phyloP scores from a whole-genome alignment of 768 basidiomycete species.

The Nidularia pulvinata region DNA sequence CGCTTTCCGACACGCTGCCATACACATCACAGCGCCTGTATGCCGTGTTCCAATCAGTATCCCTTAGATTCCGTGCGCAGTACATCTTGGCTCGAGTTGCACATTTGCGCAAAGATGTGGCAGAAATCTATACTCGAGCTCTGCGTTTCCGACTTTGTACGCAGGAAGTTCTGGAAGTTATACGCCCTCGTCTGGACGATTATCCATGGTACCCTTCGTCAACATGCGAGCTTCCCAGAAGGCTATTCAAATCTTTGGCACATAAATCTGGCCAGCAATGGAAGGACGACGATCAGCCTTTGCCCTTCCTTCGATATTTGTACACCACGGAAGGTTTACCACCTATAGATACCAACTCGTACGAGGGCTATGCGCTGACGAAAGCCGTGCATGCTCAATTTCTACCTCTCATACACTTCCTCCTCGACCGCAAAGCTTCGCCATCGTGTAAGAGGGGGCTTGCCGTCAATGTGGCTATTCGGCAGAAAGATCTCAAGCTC shows the following conservation, averaged over 20 bases:
- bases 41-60: slow-evolving; percentile 51
- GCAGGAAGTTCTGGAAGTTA: slow-evolving; percentile 43
- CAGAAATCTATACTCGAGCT: slow-evolving; percentile 39
- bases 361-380: slow-evolving; percentile 82
- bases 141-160: slow-evolving; percentile 68
- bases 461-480: slow-evolving; percentile 78
- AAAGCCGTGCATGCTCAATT: slow-evolving; percentile 73
- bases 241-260: slow-evolving; percentile 60
- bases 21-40: slow-evolving; percentile 52
- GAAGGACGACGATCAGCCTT: slow-evolving; percentile 50
- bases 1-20: slow-evolving; percentile 67
- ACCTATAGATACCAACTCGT: slow-evolving; percentile 56
- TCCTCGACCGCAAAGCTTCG: slow-evolving; percentile 74
- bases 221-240: slow-evolving; percentile 56
- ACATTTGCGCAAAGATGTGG: slow-evolving; percentile 7
- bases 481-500: slow-evolving; percentile 61
- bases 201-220: slow-evolving; percentile 1
- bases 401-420: slow-evolving; percentile 62
- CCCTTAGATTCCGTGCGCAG: slow-evolving; percentile 58
- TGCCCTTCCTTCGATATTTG: slow-evolving; percentile 66
- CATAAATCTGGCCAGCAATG: slow-evolving; percentile 29
- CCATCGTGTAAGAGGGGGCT: slow-evolving; percentile 60
- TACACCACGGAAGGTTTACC: slow-evolving; percentile 37
- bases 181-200: slow-evolving; percentile 24
- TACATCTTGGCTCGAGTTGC: slow-evolving; percentile 50